These are phyloP conservation scores for Leucosporidium yakuticum DNA, from an alignment of 768 basidiomycete genomes.

Conservation along the genomic window DNA sequence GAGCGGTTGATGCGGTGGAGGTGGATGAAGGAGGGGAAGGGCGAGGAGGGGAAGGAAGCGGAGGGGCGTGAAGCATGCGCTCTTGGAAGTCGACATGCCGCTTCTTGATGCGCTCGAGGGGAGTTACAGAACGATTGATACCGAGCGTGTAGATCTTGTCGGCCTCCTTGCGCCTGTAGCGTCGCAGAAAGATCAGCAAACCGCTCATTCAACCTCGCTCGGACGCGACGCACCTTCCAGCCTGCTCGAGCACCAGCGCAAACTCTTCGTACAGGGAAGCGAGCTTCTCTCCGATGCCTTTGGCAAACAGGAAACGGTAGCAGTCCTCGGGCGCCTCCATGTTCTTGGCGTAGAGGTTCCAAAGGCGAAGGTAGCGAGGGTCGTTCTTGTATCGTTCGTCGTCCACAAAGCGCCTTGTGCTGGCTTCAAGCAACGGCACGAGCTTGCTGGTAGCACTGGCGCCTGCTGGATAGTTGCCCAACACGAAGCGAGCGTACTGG, in stretches of 20 bases:
- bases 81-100: slow-evolving; percentile 71
- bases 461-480: slow-evolving; percentile 74
- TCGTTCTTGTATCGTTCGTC: slow-evolving; percentile 77
- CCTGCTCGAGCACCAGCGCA: slow-evolving; percentile 67
- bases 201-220: neutral
- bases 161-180: slow-evolving; percentile 63
- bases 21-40: neutral
- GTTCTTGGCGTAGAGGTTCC: slow-evolving; percentile 78
- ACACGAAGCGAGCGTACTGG: slow-evolving; percentile 82
- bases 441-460: slow-evolving; percentile 65
- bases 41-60: slow-evolving; percentile 28
- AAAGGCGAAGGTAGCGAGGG: slow-evolving; percentile 82
- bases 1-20: neutral
- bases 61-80: slow-evolving; percentile 50
- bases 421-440: slow-evolving; percentile 72
- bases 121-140: slow-evolving; percentile 71
- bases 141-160: slow-evolving; percentile 75
- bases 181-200: neutral
- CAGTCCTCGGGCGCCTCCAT: slow-evolving; percentile 68
- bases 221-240: slow-evolving; percentile 59
- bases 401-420: slow-evolving; percentile 69
- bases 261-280: slow-evolving; percentile 87
- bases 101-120: slow-evolving; percentile 73
- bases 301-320: slow-evolving; percentile 80
- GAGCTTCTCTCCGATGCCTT: slow-evolving; percentile 77